Evolutionary conservation across 208 protist genomes (phyloP).

Genomic region (Acanthamoeba healyi): DNA sequence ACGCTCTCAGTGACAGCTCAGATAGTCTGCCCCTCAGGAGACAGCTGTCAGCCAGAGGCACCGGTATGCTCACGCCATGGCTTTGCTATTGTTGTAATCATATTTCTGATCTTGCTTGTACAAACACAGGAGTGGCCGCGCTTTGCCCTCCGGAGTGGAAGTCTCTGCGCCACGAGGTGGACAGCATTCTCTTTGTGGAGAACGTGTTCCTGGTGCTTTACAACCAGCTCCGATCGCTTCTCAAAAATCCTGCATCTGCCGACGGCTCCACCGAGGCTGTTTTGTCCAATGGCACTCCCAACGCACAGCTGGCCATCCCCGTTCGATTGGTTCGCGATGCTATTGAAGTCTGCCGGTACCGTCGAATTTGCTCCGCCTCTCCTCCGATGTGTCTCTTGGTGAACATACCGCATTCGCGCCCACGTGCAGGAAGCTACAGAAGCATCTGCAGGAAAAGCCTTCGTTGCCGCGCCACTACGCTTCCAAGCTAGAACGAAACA

Average conservation of each 20-base stretch:
- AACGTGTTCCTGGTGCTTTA: constrained; percentile 70
- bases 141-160: constrained; percentile 67
- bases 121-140: constrained; percentile 14
- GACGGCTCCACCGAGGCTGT: neutral
- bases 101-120: neutral
- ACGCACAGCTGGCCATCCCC: neutral
- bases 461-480: constrained; percentile 59
- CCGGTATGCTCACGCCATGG: neutral
- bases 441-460: constrained; percentile 68
- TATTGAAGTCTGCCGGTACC: constrained; percentile 53
- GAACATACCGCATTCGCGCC: neutral
- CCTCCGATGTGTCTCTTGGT: too few species aligned
- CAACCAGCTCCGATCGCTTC: constrained; percentile 15
- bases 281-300: neutral
- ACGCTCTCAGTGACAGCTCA: neutral
- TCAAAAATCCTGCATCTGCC: neutral
- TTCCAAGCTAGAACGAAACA: constrained; percentile 52
- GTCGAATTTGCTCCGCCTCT: too few species aligned
- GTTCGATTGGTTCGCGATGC: constrained; percentile 43
- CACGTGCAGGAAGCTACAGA: constrained; percentile 45
- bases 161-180: constrained; percentile 44
- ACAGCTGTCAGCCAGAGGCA: neutral
- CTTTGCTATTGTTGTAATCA: neutral
- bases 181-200: constrained; percentile 58
- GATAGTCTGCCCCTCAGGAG: neutral